Conservation (phyloP, 2,329 filamentous ascomycete species). For the Fusarium sp. region DNA sequence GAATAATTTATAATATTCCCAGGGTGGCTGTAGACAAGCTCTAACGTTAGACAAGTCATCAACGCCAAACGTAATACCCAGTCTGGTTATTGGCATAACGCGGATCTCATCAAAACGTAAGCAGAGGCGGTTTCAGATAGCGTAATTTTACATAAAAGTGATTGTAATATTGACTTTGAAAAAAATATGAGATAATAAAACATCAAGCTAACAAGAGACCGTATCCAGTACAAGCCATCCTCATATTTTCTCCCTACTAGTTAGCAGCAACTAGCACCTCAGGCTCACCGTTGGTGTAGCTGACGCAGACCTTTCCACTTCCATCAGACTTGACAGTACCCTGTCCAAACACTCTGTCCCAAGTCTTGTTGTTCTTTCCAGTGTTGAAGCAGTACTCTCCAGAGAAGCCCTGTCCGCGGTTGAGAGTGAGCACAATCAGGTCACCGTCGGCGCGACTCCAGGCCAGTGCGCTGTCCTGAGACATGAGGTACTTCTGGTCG, state of each 20-base stretch:
- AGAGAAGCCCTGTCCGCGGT: constrained; percentile 19
- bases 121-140: too few relatives aligned
- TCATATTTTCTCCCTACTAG: neutral
- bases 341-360: constrained; percentile 30
- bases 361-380: constrained; percentile 31
- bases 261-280: constrained; percentile 30
- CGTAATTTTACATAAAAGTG: too few relatives aligned
- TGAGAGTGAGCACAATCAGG: constrained; percentile 33
- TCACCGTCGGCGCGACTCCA: constrained; percentile 34
- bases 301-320: constrained; percentile 19
- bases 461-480: constrained; percentile 13
- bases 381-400: constrained; percentile 30
- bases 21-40: too few relatives aligned
- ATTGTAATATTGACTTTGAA: neutral
- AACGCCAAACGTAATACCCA: too few relatives aligned
- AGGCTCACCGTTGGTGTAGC: constrained; percentile 30
- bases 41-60: too few relatives aligned
- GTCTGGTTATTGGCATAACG: too few relatives aligned
- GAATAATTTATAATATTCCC: too few relatives aligned
- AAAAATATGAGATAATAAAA: neutral
- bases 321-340: constrained; percentile 20
- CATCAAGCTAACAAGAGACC: neutral
- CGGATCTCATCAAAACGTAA: too few relatives aligned
- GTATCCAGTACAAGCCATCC: constrained; percentile 1
- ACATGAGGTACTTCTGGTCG: constrained; percentile 34